Conservation (phyloP, 257 asterid species). For the Gynochthodes officinalis region DNA sequence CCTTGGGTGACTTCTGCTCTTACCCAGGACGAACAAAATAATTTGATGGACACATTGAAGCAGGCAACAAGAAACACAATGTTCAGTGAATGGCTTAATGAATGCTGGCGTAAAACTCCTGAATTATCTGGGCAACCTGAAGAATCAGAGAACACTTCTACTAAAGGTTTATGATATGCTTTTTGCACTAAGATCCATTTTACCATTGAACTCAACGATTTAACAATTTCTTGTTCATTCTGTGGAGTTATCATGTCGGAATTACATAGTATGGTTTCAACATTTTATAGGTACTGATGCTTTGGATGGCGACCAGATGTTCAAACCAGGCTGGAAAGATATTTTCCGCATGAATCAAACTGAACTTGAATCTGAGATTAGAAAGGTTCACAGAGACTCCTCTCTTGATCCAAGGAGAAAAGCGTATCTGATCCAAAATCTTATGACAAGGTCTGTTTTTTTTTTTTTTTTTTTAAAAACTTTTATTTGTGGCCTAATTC, state of each 20-base stretch:
- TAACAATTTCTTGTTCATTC: constrained; percentile 1
- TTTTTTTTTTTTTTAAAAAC: no score
- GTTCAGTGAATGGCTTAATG: constrained; percentile 54
- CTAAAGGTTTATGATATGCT: constrained; percentile 24
- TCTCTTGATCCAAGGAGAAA: constrained; percentile 51
- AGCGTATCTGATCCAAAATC: constrained; percentile 44
- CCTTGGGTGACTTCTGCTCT: constrained; percentile 59
- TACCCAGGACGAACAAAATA: constrained; percentile 48
- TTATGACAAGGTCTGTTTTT: constrained; percentile 41
- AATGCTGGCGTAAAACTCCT: constrained; percentile 38
- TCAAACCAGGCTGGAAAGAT: constrained; percentile 53
- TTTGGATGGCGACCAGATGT: constrained; percentile 38
- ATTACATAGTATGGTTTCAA: background rate
- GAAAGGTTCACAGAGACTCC: constrained; percentile 39
- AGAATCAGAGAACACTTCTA: constrained; percentile 16
- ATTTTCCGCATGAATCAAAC: constrained; percentile 54
- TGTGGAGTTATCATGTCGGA: background rate
- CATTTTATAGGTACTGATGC: constrained; percentile 27
- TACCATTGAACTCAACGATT: constrained; percentile 9
- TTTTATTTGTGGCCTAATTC: background rate
- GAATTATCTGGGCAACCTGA: constrained; percentile 32
- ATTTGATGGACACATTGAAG: constrained; percentile 45
- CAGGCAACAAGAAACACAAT: constrained; percentile 49
- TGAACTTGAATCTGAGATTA: constrained; percentile 51
- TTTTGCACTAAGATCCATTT: background rate